Percentiles rank a stretch among this genome's conserved stretches.
Evolutionary conservation across 352 stramenopile species (phyloP).

Genomic region (Phytophthora aleatoria): DNA sequence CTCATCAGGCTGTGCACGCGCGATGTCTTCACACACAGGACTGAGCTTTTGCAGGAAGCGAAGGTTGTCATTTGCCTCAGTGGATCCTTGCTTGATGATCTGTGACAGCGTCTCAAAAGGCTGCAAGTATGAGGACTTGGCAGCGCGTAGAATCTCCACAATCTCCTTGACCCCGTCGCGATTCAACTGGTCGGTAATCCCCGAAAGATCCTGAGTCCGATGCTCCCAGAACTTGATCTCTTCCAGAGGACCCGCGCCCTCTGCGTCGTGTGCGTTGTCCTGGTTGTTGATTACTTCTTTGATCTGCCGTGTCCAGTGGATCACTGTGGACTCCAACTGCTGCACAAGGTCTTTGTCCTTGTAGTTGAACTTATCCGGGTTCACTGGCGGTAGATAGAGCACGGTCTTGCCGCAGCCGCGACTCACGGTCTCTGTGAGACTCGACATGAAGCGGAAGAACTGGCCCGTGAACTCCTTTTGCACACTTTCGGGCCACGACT

Average conservation of each 20-base stretch:
- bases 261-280: conserved; percentile 90
- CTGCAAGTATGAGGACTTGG: conserved; percentile 94
- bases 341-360: conserved; percentile 96
- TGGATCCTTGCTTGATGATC: conserved; percentile 92
- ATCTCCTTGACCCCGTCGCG: conserved; percentile 91
- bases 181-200: conserved; percentile 94
- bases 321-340: conserved; percentile 95
- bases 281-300: conserved; percentile 97
- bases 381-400: conserved; percentile 91
- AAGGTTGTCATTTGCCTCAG: conserved; percentile 94
- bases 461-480: conserved; percentile 94
- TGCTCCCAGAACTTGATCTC: conserved; percentile 97
- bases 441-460: conserved; percentile 96
- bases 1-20: conserved; percentile 81
- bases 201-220: conserved; percentile 91
- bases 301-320: conserved; percentile 97
- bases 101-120: conserved; percentile 92
- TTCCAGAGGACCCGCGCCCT: conserved; percentile 91
- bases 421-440: conserved; percentile 93
- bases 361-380: conserved; percentile 83
- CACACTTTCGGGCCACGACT: conserved; percentile 92
- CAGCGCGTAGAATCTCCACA: conserved; percentile 81
- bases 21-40: conserved; percentile 90
- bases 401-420: conserved; percentile 93
- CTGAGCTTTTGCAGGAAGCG: conserved; percentile 94